phyloP scores from a whole-genome alignment of 345 rosid genomes.

The Salix brachista region DNA sequence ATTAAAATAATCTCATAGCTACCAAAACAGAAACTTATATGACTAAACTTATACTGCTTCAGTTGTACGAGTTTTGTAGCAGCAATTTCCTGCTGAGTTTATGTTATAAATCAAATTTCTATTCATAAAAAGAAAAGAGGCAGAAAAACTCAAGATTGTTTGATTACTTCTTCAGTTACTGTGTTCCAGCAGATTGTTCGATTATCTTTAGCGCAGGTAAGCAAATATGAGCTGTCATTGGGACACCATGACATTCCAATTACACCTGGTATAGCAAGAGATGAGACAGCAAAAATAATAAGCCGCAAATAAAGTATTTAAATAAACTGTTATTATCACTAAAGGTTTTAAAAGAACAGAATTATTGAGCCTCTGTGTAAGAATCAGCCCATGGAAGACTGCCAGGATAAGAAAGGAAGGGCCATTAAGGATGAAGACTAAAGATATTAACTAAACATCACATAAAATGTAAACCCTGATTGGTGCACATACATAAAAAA shows the following conservation, averaged over 20 bases:
- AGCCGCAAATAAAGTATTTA: not conserved
- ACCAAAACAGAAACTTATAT: conserved; percentile 1
- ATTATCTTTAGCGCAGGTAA: conserved; percentile 95
- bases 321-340: not conserved
- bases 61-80: not conserved
- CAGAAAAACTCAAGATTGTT: not conserved
- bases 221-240: conserved; percentile 82
- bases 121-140: not conserved
- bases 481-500: not conserved
- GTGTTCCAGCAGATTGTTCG: conserved; percentile 99
- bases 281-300: not conserved
- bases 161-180: conserved; percentile 69
- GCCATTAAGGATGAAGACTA: not conserved
- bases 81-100: not conserved
- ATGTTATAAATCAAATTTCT: not conserved
- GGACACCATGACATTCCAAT: conserved; percentile 99
- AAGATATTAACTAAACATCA: not conserved
- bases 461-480: not conserved
- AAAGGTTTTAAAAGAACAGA: not conserved
- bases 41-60: not conserved
- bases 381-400: not conserved
- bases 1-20: not conserved
- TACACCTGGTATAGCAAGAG: conserved; percentile 55
- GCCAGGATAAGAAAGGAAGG: not conserved
- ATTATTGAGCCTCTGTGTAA: not conserved